Percentiles rank a stretch among this genome's conserved stretches.
Evolutionary conservation across 2,329 filamentous ascomycete species (phyloP).

Genomic region (Trichophyton mentagrophytes): DNA sequence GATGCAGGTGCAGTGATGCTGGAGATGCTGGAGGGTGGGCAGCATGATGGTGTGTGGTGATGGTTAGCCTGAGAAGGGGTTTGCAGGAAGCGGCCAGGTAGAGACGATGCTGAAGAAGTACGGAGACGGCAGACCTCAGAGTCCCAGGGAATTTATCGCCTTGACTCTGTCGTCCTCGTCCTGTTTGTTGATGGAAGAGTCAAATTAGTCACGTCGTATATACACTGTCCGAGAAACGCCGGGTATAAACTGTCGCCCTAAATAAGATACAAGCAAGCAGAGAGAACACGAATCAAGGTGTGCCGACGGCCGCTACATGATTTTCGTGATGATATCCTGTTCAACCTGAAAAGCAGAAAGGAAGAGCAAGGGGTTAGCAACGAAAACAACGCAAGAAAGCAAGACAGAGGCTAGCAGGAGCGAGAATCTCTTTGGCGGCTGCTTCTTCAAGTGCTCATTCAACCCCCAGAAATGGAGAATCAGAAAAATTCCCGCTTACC

Average conservation of each 20-base stretch:
- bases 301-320: constrained; percentile 43
- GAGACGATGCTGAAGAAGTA: background rate
- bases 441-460: background rate
- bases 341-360: constrained; percentile 51
- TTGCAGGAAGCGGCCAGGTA: background rate
- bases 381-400: background rate
- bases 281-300: background rate
- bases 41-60: background rate
- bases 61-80: background rate
- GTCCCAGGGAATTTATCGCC: background rate
- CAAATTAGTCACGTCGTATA: constrained; percentile 14
- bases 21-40: background rate
- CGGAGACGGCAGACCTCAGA: background rate
- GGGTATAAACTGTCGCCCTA: constrained; percentile 1
- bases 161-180: constrained; percentile 15
- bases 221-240: constrained; percentile 10
- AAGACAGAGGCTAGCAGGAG: background rate
- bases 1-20: background rate
- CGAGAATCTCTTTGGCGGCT: background rate
- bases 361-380: background rate
- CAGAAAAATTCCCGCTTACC: constrained; percentile 49
- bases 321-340: constrained; percentile 72
- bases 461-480: background rate
- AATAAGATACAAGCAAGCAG: background rate
- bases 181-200: constrained; percentile 19